A percentile compares a stretch with the other conserved stretches of the same genome.
phyloP scores from a whole-genome alignment of 768 basidiomycete species.

The Auriscalpium vulgare region DNA sequence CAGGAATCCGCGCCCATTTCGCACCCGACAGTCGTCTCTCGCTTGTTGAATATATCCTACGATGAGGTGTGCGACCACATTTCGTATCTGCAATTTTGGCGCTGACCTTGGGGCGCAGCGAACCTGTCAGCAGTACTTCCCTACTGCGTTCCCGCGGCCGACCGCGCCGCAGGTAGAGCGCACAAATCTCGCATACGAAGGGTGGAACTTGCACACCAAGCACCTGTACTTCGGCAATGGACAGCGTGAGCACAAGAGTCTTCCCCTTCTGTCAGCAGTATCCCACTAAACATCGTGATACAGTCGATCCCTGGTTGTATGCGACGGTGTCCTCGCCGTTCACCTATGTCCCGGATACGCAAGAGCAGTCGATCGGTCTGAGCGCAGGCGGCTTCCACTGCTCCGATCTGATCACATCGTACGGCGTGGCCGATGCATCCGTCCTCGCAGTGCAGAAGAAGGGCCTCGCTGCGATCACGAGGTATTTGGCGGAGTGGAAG shows the following conservation, averaged over 20 bases:
- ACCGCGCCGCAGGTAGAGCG: slow-evolving; percentile 6
- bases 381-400: too few species aligned
- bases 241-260: not conserved
- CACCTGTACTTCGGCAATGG: slow-evolving; percentile 19
- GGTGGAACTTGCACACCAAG: slow-evolving; percentile 16
- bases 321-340: too few species aligned
- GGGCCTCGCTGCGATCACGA: too few species aligned
- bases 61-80: not conserved
- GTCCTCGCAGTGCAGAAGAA: too few species aligned
- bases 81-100: not conserved
- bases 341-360: too few species aligned
- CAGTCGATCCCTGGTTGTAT: too few species aligned
- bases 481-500: too few species aligned
- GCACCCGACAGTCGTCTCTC: not conserved
- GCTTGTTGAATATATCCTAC: not conserved
- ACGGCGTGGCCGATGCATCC: too few species aligned
- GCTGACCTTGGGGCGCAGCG: not conserved
- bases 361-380: too few species aligned
- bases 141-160: slow-evolving; percentile 11
- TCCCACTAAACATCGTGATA: too few species aligned
- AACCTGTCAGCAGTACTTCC: slow-evolving; percentile 15
- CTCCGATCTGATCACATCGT: too few species aligned
- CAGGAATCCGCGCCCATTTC: not conserved
- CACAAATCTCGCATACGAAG: slow-evolving; percentile 15
- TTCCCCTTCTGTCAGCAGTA: not conserved